Base-by-base conservation (phyloP, 441 rosid species). In the Omphalea diandra region DNA sequence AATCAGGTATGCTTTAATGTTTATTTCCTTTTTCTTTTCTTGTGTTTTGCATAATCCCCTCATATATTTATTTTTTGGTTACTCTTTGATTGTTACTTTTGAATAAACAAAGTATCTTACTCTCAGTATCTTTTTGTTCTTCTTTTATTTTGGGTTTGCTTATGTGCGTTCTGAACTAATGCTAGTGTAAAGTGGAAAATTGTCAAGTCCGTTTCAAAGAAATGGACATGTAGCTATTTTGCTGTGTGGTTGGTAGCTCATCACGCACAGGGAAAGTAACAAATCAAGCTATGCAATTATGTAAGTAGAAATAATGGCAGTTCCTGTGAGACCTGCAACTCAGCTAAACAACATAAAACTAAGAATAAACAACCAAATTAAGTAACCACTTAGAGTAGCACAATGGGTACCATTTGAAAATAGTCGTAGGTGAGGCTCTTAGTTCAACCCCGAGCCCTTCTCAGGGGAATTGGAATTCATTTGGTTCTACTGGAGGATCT, bases 1-100 rank as follows among this genome's bases (percentile, higher is more conserved):
- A 7, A 44, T 24, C 36, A 73, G 84, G 87, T 81, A 62, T 26
- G 56, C 61, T 46, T 43, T n/a, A 36, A 17, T 53, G 31, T 17
- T 17, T 44, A 41, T 3, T 20, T 4, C 49, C 3, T 33, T 26
- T 35, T 31, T 46, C 2, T 7, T 36, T 46, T 47, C n/a, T 54
- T 50, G 49, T 53, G 18, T 4, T n/a, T 20, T 54, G 5, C 40
- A 33, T 9, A 33, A n/a, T n/a, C n/a, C n/a, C n/a, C n/a, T 59
- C 26, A 54, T 17, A 3, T 59, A 5, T 60, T 41, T 44, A 14
- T 67, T 18, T 32, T 7, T 15, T 33, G 43, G 20, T 35, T n/a
- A 17, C 20, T 54, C 17, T 24, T 12, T 54, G 3, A 27, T 7
- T 6, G n/a, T 24, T 38, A 1, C 4, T 3, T 57, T n/a, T n/a